A percentile compares a stretch with the other conserved stretches of the same genome.
Evolutionary conservation across 2,329 filamentous ascomycete species (phyloP).

Genomic region (Colletotrichum scovillei): DNA sequence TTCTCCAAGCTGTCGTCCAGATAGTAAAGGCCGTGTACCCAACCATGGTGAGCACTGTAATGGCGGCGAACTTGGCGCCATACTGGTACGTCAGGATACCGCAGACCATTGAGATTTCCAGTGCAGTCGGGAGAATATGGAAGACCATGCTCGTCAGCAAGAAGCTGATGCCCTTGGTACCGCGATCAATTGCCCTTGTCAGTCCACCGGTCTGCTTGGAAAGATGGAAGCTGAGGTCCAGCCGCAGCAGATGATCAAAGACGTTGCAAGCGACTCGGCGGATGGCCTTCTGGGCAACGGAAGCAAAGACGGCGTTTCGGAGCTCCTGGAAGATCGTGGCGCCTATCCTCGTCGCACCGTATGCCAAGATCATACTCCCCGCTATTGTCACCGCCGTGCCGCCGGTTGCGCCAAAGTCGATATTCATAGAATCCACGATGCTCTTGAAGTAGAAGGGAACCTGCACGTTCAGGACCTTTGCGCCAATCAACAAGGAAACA

Average conservation of each 20-base stretch:
- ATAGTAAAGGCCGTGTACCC: constrained; percentile 98
- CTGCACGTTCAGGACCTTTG: constrained; percentile 96
- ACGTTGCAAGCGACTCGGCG: constrained; percentile 91
- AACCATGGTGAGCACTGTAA: constrained; percentile 91
- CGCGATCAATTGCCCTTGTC: constrained; percentile 93
- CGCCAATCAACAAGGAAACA: constrained; percentile 84
- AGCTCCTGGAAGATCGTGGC: constrained; percentile 93
- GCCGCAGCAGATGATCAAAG: constrained; percentile 86
- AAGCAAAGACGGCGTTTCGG: constrained; percentile 95
- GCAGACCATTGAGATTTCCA: constrained; percentile 96
- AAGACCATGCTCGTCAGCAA: constrained; percentile 98
- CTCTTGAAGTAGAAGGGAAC: constrained; percentile 99
- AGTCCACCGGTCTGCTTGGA: constrained; percentile 94
- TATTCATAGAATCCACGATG: constrained; percentile 97
- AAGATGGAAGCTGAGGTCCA: constrained; percentile 95
- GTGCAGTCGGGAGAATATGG: constrained; percentile 90
- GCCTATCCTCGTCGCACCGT: constrained; percentile 88
- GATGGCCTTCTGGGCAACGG: constrained; percentile 96
- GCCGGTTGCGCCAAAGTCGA: constrained; percentile 88
- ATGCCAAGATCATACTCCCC: constrained; percentile 92
- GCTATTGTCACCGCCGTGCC: constrained; percentile 90
- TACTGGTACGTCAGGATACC: constrained; percentile 98
- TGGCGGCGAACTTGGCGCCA: constrained; percentile 88
- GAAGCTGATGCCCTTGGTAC: constrained; percentile 98
- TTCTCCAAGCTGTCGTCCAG: constrained; percentile 94